Base-by-base conservation (phyloP, 2,329 filamentous ascomycete species). In the Exutisphaerella laricina region DNA sequence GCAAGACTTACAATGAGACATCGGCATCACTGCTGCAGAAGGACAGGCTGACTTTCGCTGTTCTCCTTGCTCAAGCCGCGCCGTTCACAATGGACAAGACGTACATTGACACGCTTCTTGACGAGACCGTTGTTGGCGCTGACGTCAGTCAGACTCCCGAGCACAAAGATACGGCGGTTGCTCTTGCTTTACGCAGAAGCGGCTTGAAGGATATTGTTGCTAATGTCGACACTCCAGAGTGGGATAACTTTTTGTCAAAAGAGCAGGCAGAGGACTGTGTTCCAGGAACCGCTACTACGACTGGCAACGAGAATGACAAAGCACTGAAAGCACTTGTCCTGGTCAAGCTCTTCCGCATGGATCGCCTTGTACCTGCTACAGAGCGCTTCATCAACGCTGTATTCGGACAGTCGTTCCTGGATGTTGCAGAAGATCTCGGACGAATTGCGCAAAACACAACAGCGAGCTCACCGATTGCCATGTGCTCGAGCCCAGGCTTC, bases 401-500 rank as follows among this genome's bases (percentile, higher is more conserved):
- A 4, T 96, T 98, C 63, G 90, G 90, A 5, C 70, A 80, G 35
- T 81, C 82, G 36, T 75, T 97, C 35, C 82, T 95, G 44, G 88
- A 96, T 53, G 78, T 85, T 35, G 83, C 82, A 36, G 87, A 90
- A 58, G 89, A 97, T 61, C 77, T 98, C 34, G 82, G 84, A 61
- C 80, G 85, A 46, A 90, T 92, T 13, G 85, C 94, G 43, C 78
- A 82, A 39, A 84, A 94, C 65, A 88, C 95, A 39, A 83, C 82
- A 4, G 82, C 90, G 21, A 86, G 81, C 22, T 82, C 87, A 2
- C 92, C 92, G 7, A 85, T 98, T 54, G 85, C 92, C 3, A 77
- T 98, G 25, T 90, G 90, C 58, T 98, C 92, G 4, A 96, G 85
- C 59, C 88, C 90, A 47, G 92, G 92, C 26, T 98, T 98, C 64